Conservation (phyloP, 768 basidiomycete species). For the Tulasnella sp. region DNA sequence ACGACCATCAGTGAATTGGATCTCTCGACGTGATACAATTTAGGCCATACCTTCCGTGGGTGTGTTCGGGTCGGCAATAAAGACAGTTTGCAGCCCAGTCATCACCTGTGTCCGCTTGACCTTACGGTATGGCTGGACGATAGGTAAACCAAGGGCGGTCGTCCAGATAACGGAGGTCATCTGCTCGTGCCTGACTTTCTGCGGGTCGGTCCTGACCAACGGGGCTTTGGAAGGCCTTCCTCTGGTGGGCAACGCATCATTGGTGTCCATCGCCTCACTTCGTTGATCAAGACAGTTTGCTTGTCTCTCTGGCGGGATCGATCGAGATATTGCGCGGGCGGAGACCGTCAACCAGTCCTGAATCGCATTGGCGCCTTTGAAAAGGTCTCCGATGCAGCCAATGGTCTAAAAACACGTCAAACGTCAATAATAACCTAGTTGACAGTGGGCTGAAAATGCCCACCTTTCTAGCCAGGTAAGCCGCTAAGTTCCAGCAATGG, state of each 20-base stretch:
- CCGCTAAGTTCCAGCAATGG: slow-evolving; percentile 56
- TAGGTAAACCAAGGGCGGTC: slow-evolving; percentile 85
- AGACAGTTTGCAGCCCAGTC: slow-evolving; percentile 77
- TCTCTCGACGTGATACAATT: background rate
- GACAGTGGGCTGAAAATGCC: slow-evolving; percentile 17
- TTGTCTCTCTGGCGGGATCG: slow-evolving; percentile 49
- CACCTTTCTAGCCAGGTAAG: slow-evolving; percentile 72
- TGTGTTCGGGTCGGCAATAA: slow-evolving; percentile 72
- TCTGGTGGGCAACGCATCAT: background rate
- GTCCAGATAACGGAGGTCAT: slow-evolving; percentile 98
- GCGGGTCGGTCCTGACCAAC: background rate
- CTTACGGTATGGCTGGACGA: slow-evolving; percentile 94
- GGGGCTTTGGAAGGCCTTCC: background rate
- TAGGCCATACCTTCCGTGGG: slow-evolving; percentile 46
- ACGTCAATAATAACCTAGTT: too few relatives aligned
- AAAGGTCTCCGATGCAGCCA: slow-evolving; percentile 77
- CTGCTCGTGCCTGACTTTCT: slow-evolving; percentile 47
- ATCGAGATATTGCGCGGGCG: slow-evolving; percentile 75
- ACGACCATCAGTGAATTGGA: background rate
- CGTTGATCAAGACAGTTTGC: background rate
- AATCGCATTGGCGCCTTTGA: slow-evolving; percentile 82
- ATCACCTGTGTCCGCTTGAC: slow-evolving; percentile 57
- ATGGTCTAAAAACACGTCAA: slow-evolving; percentile 38
- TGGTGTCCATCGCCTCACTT: too few relatives aligned
- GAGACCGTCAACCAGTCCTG: slow-evolving; percentile 81